Evolutionary conservation across 2,329 filamentous ascomycete species (phyloP).

Genomic region (Penicillium hordei): DNA sequence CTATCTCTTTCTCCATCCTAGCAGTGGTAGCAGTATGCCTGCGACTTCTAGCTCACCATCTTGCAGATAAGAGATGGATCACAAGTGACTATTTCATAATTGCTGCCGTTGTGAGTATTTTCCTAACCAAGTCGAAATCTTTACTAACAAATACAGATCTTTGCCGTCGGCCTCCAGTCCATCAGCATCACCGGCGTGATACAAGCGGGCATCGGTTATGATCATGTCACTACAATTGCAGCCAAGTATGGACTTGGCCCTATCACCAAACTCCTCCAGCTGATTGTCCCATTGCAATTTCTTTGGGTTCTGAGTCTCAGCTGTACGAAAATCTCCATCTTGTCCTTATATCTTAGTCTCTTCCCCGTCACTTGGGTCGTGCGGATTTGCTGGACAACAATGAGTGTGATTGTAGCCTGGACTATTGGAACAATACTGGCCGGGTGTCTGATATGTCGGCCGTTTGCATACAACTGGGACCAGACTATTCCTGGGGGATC

Average conservation of each 20-base stretch:
- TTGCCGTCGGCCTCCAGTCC: constrained; percentile 23
- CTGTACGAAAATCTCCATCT: constrained; percentile 26
- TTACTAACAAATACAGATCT: constrained; percentile 15
- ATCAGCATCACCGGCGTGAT: constrained; percentile 26
- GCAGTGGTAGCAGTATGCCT: constrained; percentile 19
- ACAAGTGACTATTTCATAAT: constrained; percentile 26
- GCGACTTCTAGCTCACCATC: constrained; percentile 21
- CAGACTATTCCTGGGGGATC: constrained; percentile 22
- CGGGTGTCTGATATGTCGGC: constrained; percentile 23
- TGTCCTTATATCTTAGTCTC: constrained; percentile 24
- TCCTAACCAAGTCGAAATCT: neutral
- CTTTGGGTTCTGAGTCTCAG: constrained; percentile 28
- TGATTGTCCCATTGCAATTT: constrained; percentile 27
- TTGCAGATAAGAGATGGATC: constrained; percentile 22
- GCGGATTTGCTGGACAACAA: constrained; percentile 13
- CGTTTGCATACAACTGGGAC: constrained; percentile 30
- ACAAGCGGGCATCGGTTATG: constrained; percentile 25
- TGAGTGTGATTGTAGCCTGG: constrained; percentile 22
- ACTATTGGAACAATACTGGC: constrained; percentile 31
- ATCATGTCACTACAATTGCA: constrained; percentile 18
- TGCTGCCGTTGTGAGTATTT: constrained; percentile 18
- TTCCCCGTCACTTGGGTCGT: constrained; percentile 22
- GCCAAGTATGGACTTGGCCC: constrained; percentile 18
- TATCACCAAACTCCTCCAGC: constrained; percentile 22
- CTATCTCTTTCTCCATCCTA: constrained; percentile 20